Conservation (phyloP, 1,284 basidiomycete genomes). For the Cutaneotrichosporon cavernicola region DNA sequence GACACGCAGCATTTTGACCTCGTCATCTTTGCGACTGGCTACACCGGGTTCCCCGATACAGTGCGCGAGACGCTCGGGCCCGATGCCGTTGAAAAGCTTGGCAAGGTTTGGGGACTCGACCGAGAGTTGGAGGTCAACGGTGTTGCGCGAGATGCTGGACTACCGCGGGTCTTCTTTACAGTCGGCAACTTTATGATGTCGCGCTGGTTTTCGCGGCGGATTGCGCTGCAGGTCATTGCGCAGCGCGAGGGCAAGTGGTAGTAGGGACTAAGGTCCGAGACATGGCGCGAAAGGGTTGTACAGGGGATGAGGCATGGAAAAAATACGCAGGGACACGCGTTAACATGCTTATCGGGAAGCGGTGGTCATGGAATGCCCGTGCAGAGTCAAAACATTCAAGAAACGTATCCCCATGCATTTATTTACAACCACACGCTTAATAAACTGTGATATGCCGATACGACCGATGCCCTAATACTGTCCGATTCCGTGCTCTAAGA, state of each 20-base stretch:
- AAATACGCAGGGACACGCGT: neutral
- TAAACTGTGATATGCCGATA: neutral
- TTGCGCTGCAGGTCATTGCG: slow-evolving; percentile 65
- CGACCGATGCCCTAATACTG: neutral
- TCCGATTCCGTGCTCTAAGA: neutral
- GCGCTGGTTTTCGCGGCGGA: slow-evolving; percentile 61
- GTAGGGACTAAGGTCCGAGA: slow-evolving; percentile 19
- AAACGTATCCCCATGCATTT: slow-evolving; percentile 2
- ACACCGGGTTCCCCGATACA: slow-evolving; percentile 47
- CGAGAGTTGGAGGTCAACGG: slow-evolving; percentile 62
- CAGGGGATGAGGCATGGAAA: neutral
- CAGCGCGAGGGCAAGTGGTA: slow-evolving; percentile 60
- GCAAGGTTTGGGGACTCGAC: slow-evolving; percentile 62
- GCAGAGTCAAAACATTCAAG: neutral
- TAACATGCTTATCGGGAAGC: neutral
- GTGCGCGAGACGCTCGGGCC: slow-evolving; percentile 58
- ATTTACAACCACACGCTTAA: neutral
- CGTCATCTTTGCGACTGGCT: slow-evolving; percentile 68
- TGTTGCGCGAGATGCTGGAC: slow-evolving; percentile 58
- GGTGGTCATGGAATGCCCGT: neutral
- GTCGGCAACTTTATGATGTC: slow-evolving; percentile 60
- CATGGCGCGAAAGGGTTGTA: neutral
- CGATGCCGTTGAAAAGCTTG: slow-evolving; percentile 56
- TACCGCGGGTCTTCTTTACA: slow-evolving; percentile 42
- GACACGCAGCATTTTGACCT: slow-evolving; percentile 65